These are phyloP conservation scores for Leishmania aethiopica DNA, from an alignment of 208 protist genomes.

Conservation along the genomic window DNA sequence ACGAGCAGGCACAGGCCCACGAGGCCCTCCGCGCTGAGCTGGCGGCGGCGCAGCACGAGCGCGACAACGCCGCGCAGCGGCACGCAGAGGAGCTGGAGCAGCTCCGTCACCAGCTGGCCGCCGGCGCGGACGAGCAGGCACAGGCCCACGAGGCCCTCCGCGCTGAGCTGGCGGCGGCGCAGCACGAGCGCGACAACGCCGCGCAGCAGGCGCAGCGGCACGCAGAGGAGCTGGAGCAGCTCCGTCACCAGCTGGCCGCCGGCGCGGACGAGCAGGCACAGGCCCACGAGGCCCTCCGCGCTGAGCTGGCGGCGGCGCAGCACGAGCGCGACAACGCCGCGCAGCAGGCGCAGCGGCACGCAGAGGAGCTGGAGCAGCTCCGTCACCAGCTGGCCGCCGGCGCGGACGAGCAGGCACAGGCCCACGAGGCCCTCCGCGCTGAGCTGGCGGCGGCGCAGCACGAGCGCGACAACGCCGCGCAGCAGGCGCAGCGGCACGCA, in stretches of 20 bases:
- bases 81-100: background rate
- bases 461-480: slow-evolving; percentile 1
- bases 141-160: no score
- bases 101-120: no score
- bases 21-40: background rate
- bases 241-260: background rate
- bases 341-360: background rate
- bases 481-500: background rate
- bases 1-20: background rate
- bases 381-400: background rate
- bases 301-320: background rate
- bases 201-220: background rate
- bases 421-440: background rate
- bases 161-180: no score
- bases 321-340: background rate
- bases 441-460: background rate
- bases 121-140: no score
- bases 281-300: background rate
- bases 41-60: background rate
- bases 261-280: background rate
- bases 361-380: background rate
- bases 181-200: no score
- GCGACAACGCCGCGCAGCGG: background rate
- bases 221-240: background rate
- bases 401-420: slow-evolving; percentile 6